phyloP scores from a whole-genome alignment of 176 grass and related monocot genomes.

The Themeda triandra region DNA sequence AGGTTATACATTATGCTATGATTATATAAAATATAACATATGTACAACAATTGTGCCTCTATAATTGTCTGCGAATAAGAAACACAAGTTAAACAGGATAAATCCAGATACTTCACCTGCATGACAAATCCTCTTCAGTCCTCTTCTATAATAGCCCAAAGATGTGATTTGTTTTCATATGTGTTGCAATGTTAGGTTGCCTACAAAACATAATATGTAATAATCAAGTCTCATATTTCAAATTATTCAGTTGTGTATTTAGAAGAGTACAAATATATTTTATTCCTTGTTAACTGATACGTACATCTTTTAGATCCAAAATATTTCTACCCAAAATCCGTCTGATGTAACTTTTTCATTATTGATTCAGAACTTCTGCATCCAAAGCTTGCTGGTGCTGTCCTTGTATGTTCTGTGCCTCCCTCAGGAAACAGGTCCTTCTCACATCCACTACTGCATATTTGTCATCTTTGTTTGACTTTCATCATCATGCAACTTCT shows the following conservation, averaged over 20 bases:
- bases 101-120: neutral
- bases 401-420: slow-evolving; percentile 91
- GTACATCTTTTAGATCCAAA: slow-evolving; percentile 1
- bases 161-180: neutral
- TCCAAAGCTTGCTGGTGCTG: slow-evolving; percentile 64
- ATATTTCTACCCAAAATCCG: neutral
- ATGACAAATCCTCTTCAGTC: neutral
- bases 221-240: slow-evolving; percentile 2
- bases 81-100: neutral
- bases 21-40: neutral
- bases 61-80: neutral
- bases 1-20: neutral
- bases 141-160: neutral
- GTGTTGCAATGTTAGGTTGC: neutral
- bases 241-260: neutral
- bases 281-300: slow-evolving; percentile 13
- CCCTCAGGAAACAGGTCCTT: slow-evolving; percentile 85
- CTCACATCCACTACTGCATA: neutral
- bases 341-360: slow-evolving; percentile 6
- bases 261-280: neutral
- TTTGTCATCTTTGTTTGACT: neutral
- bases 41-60: neutral
- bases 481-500: slow-evolving; percentile 27
- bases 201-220: too few relatives aligned
- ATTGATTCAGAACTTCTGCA: slow-evolving; percentile 21